These are phyloP conservation scores for Capronia coronata DNA, from an alignment of 2,329 filamentous ascomycete genomes.

Conservation along the genomic window DNA sequence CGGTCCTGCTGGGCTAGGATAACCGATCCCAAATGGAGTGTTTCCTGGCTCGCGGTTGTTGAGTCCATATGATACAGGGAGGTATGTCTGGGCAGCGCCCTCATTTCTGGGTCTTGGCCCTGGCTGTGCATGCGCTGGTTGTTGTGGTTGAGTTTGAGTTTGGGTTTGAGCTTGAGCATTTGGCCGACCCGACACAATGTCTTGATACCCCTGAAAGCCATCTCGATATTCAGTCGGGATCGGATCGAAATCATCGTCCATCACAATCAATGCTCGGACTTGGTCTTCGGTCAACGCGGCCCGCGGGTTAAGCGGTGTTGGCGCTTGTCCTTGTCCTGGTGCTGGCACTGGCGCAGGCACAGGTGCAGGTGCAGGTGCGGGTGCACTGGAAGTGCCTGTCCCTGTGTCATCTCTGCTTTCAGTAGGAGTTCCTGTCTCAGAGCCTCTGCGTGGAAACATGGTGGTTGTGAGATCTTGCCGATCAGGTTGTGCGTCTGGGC, in stretches of 20 bases:
- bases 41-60: too few species aligned
- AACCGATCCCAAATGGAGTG: too few species aligned
- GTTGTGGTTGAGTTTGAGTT: neutral
- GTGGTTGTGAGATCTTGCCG: neutral
- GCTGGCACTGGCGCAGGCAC: too few species aligned
- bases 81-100: too few species aligned
- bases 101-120: neutral
- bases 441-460: neutral
- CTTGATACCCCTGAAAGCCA: neutral
- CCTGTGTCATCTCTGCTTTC: too few species aligned
- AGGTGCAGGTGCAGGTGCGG: neutral
- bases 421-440: neutral
- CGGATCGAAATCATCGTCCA: conserved; percentile 3
- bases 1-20: neutral
- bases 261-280: conserved; percentile 1
- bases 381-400: neutral
- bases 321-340: too few species aligned
- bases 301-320: neutral
- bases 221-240: conserved; percentile 2
- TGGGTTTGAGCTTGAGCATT: neutral
- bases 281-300: conserved; percentile 1
- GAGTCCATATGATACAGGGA: too few species aligned
- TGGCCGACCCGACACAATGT: neutral
- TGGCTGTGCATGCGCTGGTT: too few species aligned
- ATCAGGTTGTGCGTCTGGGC: too few species aligned